A percentile compares a stretch with the other conserved stretches of the same genome.
Evolutionary conservation across 2,329 filamentous ascomycete species (phyloP).

Genomic region (Calonectria naviculata): DNA sequence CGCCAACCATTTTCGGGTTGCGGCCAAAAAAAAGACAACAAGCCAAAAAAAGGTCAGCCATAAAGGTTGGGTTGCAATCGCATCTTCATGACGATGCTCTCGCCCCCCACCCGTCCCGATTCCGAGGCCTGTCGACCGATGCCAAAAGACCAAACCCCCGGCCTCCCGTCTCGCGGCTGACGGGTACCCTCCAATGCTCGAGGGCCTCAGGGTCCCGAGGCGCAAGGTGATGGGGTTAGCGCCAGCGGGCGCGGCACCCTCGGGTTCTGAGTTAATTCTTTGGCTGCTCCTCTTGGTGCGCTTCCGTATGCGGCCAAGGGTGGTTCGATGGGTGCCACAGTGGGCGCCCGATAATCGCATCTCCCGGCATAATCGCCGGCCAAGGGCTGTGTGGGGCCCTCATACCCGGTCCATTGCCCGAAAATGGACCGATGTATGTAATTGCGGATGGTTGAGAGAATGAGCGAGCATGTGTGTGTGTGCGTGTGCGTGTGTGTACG

Average conservation of each 20-base stretch:
- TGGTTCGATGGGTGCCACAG: constrained; percentile 29
- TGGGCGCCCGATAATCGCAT: constrained; percentile 21
- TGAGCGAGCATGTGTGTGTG: too few species aligned
- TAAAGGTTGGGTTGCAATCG: background rate
- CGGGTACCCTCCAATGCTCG: background rate
- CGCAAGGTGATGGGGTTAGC: constrained; percentile 3
- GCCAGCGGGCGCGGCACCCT: constrained; percentile 21
- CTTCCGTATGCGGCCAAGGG: constrained; percentile 22
- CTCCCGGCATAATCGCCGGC: constrained; percentile 29
- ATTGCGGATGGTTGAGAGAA: background rate
- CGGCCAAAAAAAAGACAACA: background rate
- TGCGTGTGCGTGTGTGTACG: background rate
- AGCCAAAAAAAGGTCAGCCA: background rate
- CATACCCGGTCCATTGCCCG: constrained; percentile 21
- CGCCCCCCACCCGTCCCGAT: background rate
- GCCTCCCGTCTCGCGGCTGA: constrained; percentile 10
- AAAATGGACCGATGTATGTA: constrained; percentile 16
- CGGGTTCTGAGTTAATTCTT: constrained; percentile 21
- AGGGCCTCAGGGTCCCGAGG: background rate
- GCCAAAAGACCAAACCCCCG: background rate
- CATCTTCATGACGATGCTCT: background rate
- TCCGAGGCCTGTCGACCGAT: constrained; percentile 8
- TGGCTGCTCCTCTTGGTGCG: constrained; percentile 7
- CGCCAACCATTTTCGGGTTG: background rate
- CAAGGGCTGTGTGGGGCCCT: constrained; percentile 24